Percentiles rank a stretch among this genome's conserved stretches.
phyloP scores from a whole-genome alignment of 148 eudicot genomes.

The Chenopodium album region DNA sequence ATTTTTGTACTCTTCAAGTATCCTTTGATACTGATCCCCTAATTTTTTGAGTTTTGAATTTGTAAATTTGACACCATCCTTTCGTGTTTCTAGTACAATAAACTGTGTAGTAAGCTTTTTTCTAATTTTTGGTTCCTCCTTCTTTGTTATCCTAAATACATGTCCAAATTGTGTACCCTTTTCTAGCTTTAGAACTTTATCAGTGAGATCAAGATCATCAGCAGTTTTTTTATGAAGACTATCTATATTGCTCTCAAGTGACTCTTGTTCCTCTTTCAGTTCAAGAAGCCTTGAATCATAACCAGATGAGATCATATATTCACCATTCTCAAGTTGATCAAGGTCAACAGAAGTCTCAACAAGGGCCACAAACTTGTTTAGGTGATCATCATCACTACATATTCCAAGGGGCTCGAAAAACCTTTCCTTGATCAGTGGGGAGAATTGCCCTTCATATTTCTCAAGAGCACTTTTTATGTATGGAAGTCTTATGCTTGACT shows the following conservation, averaged over 20 bases:
- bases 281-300: constrained; percentile 69
- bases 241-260: constrained; percentile 69
- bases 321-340: constrained; percentile 94
- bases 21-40: constrained; percentile 80
- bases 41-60: constrained; percentile 82
- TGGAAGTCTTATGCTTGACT: constrained; percentile 93
- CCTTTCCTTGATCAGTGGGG: constrained; percentile 63
- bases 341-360: constrained; percentile 96
- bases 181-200: constrained; percentile 80
- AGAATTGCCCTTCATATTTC: constrained; percentile 71
- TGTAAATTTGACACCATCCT: constrained; percentile 96
- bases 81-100: constrained; percentile 92
- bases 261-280: constrained; percentile 68
- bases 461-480: constrained; percentile 70
- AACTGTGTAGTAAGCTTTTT: constrained; percentile 85
- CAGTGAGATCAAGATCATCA: constrained; percentile 82
- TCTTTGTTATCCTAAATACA: constrained; percentile 95
- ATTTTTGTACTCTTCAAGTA: constrained; percentile 74
- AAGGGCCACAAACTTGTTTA: constrained; percentile 81
- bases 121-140: constrained; percentile 94
- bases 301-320: constrained; percentile 88
- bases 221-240: constrained; percentile 72
- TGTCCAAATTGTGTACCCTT: constrained; percentile 99
- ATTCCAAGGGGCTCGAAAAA: constrained; percentile 60
- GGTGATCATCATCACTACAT: constrained; percentile 75